phyloP scores from a whole-genome alignment of 768 basidiomycete genomes.

The Coprinopsis strossmayeri region DNA sequence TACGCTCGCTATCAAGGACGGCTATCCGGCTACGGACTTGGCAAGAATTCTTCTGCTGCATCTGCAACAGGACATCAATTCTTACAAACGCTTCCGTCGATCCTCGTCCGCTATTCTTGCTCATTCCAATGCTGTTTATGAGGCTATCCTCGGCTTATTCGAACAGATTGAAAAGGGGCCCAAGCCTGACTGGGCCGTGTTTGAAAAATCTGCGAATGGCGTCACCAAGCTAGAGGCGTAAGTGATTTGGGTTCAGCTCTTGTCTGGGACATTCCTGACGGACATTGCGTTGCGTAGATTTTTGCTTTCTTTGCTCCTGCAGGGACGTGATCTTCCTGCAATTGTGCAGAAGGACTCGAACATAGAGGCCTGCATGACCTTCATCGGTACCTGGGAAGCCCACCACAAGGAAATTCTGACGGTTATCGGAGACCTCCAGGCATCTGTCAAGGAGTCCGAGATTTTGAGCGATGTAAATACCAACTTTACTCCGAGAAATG shows the following conservation, averaged over 20 bases:
- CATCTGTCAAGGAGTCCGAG: no score
- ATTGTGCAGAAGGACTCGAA: background rate
- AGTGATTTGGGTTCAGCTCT: background rate
- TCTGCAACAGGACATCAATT: conserved; percentile 12
- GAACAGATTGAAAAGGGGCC: background rate
- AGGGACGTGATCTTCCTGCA: background rate
- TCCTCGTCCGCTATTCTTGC: conserved; percentile 12
- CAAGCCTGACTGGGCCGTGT: background rate
- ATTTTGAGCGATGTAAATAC: no score
- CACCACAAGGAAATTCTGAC: background rate
- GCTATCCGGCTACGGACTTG: conserved; percentile 17
- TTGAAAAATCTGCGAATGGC: background rate
- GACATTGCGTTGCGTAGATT: background rate
- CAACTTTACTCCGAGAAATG: background rate
- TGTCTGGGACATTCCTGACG: background rate
- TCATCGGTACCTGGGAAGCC: background rate
- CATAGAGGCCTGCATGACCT: background rate
- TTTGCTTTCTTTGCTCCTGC: background rate
- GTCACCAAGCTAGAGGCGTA: background rate
- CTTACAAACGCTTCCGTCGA: conserved; percentile 13
- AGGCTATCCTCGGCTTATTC: conserved; percentile 4
- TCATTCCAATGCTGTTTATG: conserved; percentile 15
- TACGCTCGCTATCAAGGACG: background rate
- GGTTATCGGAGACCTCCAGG: background rate
- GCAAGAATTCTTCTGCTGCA: conserved; percentile 15